Evolutionary conservation across 805 yeast genomes (phyloP), one percentile per base, ranked within the genome.

Genomic region (Candida silvicultrix): DNA sequence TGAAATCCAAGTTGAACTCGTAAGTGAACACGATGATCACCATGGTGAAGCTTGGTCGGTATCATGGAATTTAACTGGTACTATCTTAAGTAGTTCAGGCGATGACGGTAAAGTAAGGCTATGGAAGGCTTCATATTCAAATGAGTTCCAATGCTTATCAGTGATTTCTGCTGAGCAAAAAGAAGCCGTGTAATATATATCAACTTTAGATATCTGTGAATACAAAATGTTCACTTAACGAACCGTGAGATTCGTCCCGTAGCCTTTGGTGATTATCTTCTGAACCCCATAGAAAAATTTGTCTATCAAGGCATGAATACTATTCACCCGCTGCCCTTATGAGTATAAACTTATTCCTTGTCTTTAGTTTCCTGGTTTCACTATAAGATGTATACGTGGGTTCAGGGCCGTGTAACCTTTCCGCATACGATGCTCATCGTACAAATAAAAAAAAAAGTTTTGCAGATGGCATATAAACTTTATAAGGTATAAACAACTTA

Each of bases 1-100:
- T 3, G 49, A 51, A 4, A 45, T 74, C 42, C 68, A 72, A 32
- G 77, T 86, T 14, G 86, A 81, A 50, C 69, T 79, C 15, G 59
- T 85, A 41, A 83, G 87, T 41, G 79, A 79, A 54, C 79, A 85
- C 51, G 81, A 74, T 49, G 94, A 85, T 60, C 96, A 88, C 60
- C 76, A 79, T 49, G 83, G 85, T 45, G 96, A 94, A 65, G 97
- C 94, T 1, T 94, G 99, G 99, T 77, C 90, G 36, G 98, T 94
- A 2, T 77, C 86, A 23, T 94, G 99, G 98, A 94, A 94, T 62
- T 64, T 83, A 40, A 88, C 98, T 0, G 98, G 98, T 5, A 88
- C 98, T 0, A 82, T 94, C 5, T 68, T 94, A 50, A 85, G 96
- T 54, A 83, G 94, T 41, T 89, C 97, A 6, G 98, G 99, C 18